A percentile compares a stretch with the other conserved stretches of the same genome.
phyloP scores from a whole-genome alignment of 345 rosid genomes.

The Eutrema heterophyllum region DNA sequence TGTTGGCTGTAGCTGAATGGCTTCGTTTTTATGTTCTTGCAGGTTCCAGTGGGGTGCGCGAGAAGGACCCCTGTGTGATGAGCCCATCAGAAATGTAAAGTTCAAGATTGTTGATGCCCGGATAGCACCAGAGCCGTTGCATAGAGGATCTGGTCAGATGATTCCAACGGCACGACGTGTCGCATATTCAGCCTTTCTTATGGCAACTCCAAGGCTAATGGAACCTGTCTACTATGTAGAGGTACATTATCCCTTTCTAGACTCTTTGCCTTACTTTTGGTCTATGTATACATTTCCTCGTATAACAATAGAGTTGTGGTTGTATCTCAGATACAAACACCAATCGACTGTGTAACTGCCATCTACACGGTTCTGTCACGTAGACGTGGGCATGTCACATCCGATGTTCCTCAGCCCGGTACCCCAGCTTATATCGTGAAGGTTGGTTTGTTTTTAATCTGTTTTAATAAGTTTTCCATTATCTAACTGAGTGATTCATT shows the following conservation, averaged over 20 bases:
- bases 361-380: conserved; percentile 91
- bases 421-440: conserved; percentile 94
- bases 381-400: conserved; percentile 95
- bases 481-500: not conserved
- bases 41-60: conserved; percentile 99
- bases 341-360: conserved; percentile 92
- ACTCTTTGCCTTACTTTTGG: not conserved
- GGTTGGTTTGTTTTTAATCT: conserved; percentile 32
- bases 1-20: conserved; percentile 7
- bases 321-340: conserved; percentile 84
- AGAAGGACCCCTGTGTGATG: conserved; percentile 99
- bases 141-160: conserved; percentile 97
- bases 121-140: conserved; percentile 85
- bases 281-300: not conserved
- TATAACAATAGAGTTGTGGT: not conserved
- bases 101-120: conserved; percentile 97
- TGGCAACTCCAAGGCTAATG: conserved; percentile 98
- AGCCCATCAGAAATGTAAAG: conserved; percentile 93
- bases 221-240: conserved; percentile 99
- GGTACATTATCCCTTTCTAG: conserved; percentile 38
- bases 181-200: conserved; percentile 80
- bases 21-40: conserved; percentile 13
- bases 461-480: not conserved
- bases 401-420: conserved; percentile 98
- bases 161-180: conserved; percentile 97